Base-by-base conservation (phyloP, 1,139 yeast genomes). In the Candida mesenterica region DNA sequence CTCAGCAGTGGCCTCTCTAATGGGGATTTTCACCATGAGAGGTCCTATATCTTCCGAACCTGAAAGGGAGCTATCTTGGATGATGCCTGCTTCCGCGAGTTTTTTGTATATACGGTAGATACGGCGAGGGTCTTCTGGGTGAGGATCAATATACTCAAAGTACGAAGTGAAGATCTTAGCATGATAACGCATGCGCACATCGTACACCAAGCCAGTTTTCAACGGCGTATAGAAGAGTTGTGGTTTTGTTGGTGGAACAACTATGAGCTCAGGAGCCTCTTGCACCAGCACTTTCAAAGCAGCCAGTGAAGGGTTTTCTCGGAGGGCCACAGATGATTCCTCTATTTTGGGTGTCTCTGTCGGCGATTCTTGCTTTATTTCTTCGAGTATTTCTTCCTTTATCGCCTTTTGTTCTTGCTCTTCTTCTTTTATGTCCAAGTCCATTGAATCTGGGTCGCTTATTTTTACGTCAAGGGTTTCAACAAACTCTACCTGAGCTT, bases 121-220 rank as follows among this genome's bases (percentile, higher is more conserved):
- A 48, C 99, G 79, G 43, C 98, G 77, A 9, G 99, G 99, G 55
- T 94, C 98, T 59, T 94, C 99, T 4, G 99, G 99, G 57, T 94
- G 99, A 3, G 98, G 98, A 55, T 94, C 98, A 34, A 90, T 88
- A 59, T 92, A 92, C 57, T 90, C 97, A 50, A 79, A 86, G 46
- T 92, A 88, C 4, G 95, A 84, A 3, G 96, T 87, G 60, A 86
- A 90, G 38, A 92, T 83, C 56, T 89, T 88, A 28, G 97, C 96
- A 56, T 94, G 99, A 59, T 90, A 92, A 43, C 98, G 73, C 98
- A 94, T 92, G 42, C 97, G 74, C 15, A 90, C 97, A 56, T 94
- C 98, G 60, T 94, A 94, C 42, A 95, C 94, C 15, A 94, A 67
- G 0, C 98, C 99, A 0, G 98, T 90, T 57, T 88, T 89, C 48